Conservation (phyloP, 768 basidiomycete genomes). For the Asterophora parasitica region DNA sequence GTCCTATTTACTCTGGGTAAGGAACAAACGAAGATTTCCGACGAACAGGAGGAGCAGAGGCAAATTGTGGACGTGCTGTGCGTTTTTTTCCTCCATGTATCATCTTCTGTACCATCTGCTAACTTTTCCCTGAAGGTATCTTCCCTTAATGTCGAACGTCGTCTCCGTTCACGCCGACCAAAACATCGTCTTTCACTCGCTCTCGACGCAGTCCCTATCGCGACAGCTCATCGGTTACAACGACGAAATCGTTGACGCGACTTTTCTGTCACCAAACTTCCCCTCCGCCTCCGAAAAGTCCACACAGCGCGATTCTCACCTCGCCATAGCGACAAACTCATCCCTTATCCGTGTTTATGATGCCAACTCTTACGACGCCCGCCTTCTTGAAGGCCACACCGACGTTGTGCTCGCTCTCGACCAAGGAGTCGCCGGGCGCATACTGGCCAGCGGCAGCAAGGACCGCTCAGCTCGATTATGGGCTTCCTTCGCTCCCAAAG, state of each 20-base stretch:
- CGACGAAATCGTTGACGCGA: slow-evolving; percentile 92
- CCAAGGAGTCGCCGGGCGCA: slow-evolving; percentile 53
- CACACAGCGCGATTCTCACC: slow-evolving; percentile 52
- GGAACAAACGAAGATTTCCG: slow-evolving; percentile 39
- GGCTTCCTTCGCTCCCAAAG: slow-evolving; percentile 37
- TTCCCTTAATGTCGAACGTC: slow-evolving; percentile 57
- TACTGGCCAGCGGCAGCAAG: slow-evolving; percentile 91
- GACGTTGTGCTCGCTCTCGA: slow-evolving; percentile 91
- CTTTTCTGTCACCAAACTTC: slow-evolving; percentile 55
- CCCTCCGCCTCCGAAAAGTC: slow-evolving; percentile 16
- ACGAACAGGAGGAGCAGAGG: slow-evolving; percentile 69
- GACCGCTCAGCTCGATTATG: slow-evolving; percentile 86
- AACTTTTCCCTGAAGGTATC: slow-evolving; percentile 48
- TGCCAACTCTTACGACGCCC: slow-evolving; percentile 68
- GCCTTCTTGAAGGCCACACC: slow-evolving; percentile 81
- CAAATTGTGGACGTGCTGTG: slow-evolving; percentile 84
- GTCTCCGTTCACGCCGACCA: slow-evolving; percentile 93
- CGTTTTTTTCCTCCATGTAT: slow-evolving; percentile 27
- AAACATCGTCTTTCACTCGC: slow-evolving; percentile 89
- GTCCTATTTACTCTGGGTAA: slow-evolving; percentile 57
- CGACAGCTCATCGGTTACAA: slow-evolving; percentile 95
- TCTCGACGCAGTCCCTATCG: slow-evolving; percentile 54
- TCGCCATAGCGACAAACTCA: slow-evolving; percentile 97
- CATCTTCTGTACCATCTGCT: not conserved
- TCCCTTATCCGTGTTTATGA: slow-evolving; percentile 91